Conservation (phyloP, 2,329 filamentous ascomycete genomes). For the Aspergillus sp. region DNA sequence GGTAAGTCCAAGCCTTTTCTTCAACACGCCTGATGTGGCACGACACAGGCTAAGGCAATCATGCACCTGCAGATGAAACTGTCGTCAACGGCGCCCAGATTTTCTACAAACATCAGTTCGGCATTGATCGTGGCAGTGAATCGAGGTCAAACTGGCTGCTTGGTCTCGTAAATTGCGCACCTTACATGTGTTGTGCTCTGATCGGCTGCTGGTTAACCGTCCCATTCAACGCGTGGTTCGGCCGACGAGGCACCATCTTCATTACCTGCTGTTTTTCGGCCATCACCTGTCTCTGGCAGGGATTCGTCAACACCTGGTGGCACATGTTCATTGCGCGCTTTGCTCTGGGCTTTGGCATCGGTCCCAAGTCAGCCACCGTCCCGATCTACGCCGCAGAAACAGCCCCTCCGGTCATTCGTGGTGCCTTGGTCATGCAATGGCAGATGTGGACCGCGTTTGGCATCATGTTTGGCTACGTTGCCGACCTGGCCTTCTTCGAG, state of each 20-base stretch:
- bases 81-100: slow-evolving; percentile 70
- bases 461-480: slow-evolving; percentile 60
- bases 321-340: slow-evolving; percentile 72
- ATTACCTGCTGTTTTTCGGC: slow-evolving; percentile 72
- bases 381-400: slow-evolving; percentile 78
- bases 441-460: slow-evolving; percentile 60
- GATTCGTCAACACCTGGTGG: slow-evolving; percentile 70
- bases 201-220: slow-evolving; percentile 73
- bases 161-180: slow-evolving; percentile 62
- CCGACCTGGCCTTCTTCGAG: slow-evolving; percentile 63
- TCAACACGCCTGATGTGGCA: background rate
- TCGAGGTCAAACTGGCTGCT: slow-evolving; percentile 59
- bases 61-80: slow-evolving; percentile 58
- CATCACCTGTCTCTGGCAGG: slow-evolving; percentile 56
- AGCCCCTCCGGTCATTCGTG: slow-evolving; percentile 67
- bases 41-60: background rate
- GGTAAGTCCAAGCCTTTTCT: slow-evolving; percentile 33
- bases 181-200: slow-evolving; percentile 65
- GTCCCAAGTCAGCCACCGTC: slow-evolving; percentile 72
- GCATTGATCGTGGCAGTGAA: slow-evolving; percentile 47
- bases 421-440: slow-evolving; percentile 82
- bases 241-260: slow-evolving; percentile 74
- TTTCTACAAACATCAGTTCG: slow-evolving; percentile 65
- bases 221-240: slow-evolving; percentile 70
- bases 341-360: slow-evolving; percentile 75